Base-by-base conservation (phyloP, 2,329 filamentous ascomycete species). In the Knoxdaviesia capensis region DNA sequence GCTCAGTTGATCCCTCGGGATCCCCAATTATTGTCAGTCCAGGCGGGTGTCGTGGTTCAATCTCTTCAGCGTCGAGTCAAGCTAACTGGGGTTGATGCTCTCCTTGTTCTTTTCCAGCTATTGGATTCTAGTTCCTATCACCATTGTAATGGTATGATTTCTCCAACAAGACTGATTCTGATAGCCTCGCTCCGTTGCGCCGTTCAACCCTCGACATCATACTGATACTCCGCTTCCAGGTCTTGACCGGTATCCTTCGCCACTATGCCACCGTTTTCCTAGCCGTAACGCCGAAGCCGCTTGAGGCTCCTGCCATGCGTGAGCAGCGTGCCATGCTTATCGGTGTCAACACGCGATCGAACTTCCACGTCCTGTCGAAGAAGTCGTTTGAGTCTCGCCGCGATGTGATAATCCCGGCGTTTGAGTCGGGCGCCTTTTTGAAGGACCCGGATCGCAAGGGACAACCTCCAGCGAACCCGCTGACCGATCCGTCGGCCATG, bases 41-140 rank as follows among this genome's bases (percentile, higher is more conserved):
- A 43, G 11, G 43, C 20, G 34, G 8, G 8, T 35, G 34, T 11
- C 11, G 34, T 35, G 11, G 34, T 9, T 35, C 8, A 11, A 2
- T 11, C 34, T 35, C 34, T 9, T 35, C 7, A 20, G 34, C 37
- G 20, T 33, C 6, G 2, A 10, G 5, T 7, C 28, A 31, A 40
- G 38, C 6, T 11, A 7, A 32, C 34, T 10, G 32, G 20, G 20
- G 20, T 20, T 20, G 20, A 20, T 20, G 20, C 20, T 20, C 20
- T 20, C 20, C 20, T 20, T 20, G 20, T 20, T 2, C 43, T 42
- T 42, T 20, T 46, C 43, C 54, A 98, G 90, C 65, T 96, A 94
- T 70, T 98, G 90, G 90, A 98, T 98, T 62, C 71, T 98, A 46
- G 79, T 94, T 48, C 90, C 90, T 47, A 98, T 98, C 59, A 94